Percentiles rank a stretch among this genome's conserved stretches.
Conservation (phyloP, 1,139 yeast species). For the Eremothecium gossypii region DNA sequence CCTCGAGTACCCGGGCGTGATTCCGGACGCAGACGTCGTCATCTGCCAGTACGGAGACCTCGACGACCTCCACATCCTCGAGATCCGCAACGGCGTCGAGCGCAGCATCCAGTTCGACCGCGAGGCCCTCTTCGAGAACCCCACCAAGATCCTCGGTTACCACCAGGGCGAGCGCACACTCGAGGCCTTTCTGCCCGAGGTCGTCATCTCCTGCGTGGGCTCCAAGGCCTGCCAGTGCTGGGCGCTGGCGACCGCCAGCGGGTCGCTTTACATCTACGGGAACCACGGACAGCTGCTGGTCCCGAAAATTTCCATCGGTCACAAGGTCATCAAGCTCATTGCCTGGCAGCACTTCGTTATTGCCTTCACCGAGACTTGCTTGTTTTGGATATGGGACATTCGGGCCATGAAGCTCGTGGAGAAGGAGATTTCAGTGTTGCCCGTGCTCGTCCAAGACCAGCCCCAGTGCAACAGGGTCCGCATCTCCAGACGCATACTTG, state of each 20-base stretch:
- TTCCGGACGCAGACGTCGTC: conserved; percentile 29
- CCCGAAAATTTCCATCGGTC: conserved; percentile 26
- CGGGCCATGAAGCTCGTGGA: conserved; percentile 12
- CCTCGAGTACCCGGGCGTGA: conserved; percentile 18
- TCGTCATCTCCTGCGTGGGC: conserved; percentile 34
- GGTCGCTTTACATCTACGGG: conserved; percentile 21
- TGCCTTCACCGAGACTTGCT: conserved; percentile 25
- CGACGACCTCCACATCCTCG: conserved; percentile 30
- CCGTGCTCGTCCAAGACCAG: conserved; percentile 22
- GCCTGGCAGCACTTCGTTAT: conserved; percentile 16
- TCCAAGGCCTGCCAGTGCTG: conserved; percentile 20
- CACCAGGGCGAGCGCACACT: conserved; percentile 36
- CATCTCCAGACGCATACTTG: conserved; percentile 7
- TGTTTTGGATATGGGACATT: conserved; percentile 27
- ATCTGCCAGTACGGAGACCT: conserved; percentile 22
- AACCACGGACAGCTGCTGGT: conserved; percentile 20
- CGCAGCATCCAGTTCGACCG: conserved; percentile 27
- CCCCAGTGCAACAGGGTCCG: conserved; percentile 23
- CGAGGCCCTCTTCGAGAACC: conserved; percentile 35
- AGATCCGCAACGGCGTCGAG: conserved; percentile 38
- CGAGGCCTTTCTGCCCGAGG: conserved; percentile 42
- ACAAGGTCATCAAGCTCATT: conserved; percentile 23
- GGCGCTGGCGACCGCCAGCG: conserved; percentile 27
- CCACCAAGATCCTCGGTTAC: conserved; percentile 39
- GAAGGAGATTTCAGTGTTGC: conserved; percentile 23